Base-by-base conservation (phyloP, 768 basidiomycete species). In the Guyanaporus albipodus region DNA sequence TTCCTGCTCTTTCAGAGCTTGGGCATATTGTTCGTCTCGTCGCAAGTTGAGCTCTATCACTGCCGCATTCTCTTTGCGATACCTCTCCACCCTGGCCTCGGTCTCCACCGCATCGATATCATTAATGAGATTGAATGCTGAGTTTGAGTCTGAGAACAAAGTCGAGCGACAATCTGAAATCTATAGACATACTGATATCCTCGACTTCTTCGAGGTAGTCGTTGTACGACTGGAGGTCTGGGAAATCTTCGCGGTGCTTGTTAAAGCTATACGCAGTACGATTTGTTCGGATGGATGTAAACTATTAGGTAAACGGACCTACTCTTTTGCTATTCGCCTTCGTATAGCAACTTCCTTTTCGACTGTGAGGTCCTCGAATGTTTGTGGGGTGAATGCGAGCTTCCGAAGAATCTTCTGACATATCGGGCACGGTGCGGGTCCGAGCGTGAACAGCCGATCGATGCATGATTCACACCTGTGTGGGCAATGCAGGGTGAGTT, bases 401-500 rank as follows among this genome's bases (percentile, higher is more conserved):
- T 97, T 98, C 17, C 96, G 73, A 41, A 97, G 75, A 15, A 87
- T 79, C 59, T 84, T 89, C 43, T 78, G 81, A 67, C 96, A 99
- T 46, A 92, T 83, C 15, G 96, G 96, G 74, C 96, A 98, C 4
- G 91, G 91, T 3, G 92, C 93, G 2, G 96, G 94, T 2, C 95
- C 94, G 4, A 97, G 79, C 1, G 93, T 95, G 68, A 95, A 99
- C 32, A 97, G 67, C 8, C 94, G 82, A 67, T 98, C 96, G 59
- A 99, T 96, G 66, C 96, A 99, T 1, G 91, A 91, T 72, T 98
- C 95, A 71, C 96, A 98, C 91, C 93, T 95, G 50, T n/a, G 39
- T 19, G 34, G n/a, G 15, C 17, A n/a, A 19, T 18, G 8, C 11
- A 1, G 6, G 8, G 49, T 57, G 21, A 67, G 54, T 41, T 17